phyloP scores from a whole-genome alignment of 306 rosid species.

The Cucumis melo region DNA sequence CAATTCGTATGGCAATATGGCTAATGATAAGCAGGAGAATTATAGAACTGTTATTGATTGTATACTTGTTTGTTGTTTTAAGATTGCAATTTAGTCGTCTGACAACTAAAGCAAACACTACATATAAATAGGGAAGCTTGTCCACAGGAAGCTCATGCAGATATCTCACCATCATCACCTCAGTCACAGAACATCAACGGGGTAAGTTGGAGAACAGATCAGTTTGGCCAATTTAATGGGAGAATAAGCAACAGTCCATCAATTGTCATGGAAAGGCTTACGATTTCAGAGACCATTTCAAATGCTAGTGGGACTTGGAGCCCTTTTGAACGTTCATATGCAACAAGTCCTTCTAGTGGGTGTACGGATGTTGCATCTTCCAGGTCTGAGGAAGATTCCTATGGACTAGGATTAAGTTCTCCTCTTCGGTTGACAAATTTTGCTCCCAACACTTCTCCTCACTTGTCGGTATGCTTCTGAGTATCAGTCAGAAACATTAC shows the following conservation, averaged over 20 bases:
- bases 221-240: slow-evolving; percentile 10
- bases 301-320: slow-evolving; percentile 17
- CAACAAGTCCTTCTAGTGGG: slow-evolving; percentile 18
- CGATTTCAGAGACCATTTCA: slow-evolving; percentile 7
- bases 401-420: slow-evolving; percentile 15
- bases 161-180: slow-evolving; percentile 15
- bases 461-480: slow-evolving; percentile 39
- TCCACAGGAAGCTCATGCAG: slow-evolving; percentile 21
- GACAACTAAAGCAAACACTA: slow-evolving; percentile 18
- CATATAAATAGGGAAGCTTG: slow-evolving; percentile 24
- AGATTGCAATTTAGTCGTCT: neutral
- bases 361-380: slow-evolving; percentile 16
- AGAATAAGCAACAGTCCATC: slow-evolving; percentile 22
- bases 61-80: neutral
- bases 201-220: slow-evolving; percentile 16
- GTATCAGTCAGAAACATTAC: neutral
- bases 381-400: slow-evolving; percentile 20
- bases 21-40: neutral
- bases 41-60: neutral
- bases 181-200: slow-evolving; percentile 22
- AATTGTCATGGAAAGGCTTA: slow-evolving; percentile 15
- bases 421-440: neutral
- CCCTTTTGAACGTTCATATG: slow-evolving; percentile 27
- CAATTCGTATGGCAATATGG: neutral
- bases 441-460: slow-evolving; percentile 26